Percentiles rank a stretch among this genome's conserved stretches.
phyloP scores from a whole-genome alignment of 495 filamentous ascomycete genomes.

The Tuber microsphaerosporum region DNA sequence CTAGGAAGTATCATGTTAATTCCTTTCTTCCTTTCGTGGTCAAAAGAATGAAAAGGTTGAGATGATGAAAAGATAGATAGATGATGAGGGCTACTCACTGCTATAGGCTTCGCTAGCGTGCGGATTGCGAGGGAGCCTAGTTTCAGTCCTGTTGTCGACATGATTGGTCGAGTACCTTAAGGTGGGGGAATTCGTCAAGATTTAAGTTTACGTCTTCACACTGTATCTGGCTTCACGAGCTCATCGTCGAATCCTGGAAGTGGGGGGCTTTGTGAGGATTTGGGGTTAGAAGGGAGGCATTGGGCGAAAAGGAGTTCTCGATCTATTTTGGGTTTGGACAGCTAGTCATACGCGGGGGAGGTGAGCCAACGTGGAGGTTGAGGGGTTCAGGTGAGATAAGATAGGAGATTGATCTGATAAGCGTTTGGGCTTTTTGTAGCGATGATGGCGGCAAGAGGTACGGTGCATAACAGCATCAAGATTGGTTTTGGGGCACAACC shows the following conservation, averaged over 20 bases:
- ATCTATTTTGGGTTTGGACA: not conserved
- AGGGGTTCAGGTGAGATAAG: not conserved
- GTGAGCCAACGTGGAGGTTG: not conserved
- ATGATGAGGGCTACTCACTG: slow-evolving; percentile 47
- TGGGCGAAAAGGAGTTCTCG: not conserved
- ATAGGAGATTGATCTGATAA: not conserved
- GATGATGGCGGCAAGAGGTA: not conserved
- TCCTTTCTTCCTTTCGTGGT: slow-evolving; percentile 6
- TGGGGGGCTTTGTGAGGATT: not conserved
- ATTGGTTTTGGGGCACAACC: not conserved
- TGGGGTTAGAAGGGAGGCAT: not conserved
- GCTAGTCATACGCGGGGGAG: not conserved
- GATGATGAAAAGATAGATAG: slow-evolving; percentile 43
- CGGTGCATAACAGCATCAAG: not conserved
- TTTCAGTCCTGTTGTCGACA: slow-evolving; percentile 62
- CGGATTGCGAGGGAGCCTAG: slow-evolving; percentile 60
- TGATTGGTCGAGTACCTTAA: slow-evolving; percentile 22
- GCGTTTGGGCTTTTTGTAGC: not conserved
- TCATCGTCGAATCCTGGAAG: not conserved
- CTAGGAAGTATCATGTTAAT: slow-evolving; percentile 46
- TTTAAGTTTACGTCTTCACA: not conserved
- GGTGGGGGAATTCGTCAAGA: not conserved
- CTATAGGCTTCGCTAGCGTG: slow-evolving; percentile 67
- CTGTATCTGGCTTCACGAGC: not conserved
- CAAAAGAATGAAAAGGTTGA: slow-evolving; percentile 42